Conservation (phyloP, 768 basidiomycete species). For the Lactarius psammicola region DNA sequence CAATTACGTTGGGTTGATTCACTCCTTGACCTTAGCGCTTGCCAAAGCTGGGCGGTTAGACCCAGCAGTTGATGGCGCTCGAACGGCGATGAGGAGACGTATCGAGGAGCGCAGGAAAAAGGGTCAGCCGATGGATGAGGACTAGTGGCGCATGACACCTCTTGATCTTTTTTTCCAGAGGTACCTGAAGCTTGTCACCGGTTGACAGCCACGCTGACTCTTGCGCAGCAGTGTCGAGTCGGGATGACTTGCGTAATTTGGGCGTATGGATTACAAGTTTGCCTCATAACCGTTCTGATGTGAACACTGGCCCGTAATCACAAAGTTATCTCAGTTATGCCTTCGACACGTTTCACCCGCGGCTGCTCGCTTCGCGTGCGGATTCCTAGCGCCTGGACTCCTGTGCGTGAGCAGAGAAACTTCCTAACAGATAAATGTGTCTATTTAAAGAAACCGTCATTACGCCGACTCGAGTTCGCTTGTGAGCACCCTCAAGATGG, state of each 20-base stretch:
- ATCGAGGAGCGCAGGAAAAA: conserved; percentile 41
- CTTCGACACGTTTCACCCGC: not conserved
- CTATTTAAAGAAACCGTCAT: conserved; percentile 7
- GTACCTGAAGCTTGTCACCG: conserved; percentile 1
- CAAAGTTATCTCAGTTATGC: not conserved
- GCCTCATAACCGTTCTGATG: conserved; percentile 14
- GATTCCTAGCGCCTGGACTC: not conserved
- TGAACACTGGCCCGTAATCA: not conserved
- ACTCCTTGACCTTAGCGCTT: conserved; percentile 68
- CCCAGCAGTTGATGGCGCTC: conserved; percentile 47
- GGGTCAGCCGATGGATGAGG: conserved; percentile 46
- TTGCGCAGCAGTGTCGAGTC: conserved; percentile 6
- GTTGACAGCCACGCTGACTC: conserved; percentile 14
- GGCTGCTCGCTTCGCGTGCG: not conserved
- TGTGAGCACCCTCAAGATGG: not conserved
- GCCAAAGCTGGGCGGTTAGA: conserved; percentile 68
- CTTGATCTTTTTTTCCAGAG: not conserved
- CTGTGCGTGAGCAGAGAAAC: not conserved
- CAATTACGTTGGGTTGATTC: conserved; percentile 81
- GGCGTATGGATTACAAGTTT: conserved; percentile 14
- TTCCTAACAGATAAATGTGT: not conserved
- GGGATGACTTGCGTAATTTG: conserved; percentile 19
- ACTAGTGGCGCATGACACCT: conserved; percentile 30
- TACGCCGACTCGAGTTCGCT: not conserved
- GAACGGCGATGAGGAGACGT: conserved; percentile 45